Percentiles rank a stretch among this genome's conserved stretches.
phyloP scores from a whole-genome alignment of 2,329 filamentous ascomycete genomes.

The Aureobasidium sp. region DNA sequence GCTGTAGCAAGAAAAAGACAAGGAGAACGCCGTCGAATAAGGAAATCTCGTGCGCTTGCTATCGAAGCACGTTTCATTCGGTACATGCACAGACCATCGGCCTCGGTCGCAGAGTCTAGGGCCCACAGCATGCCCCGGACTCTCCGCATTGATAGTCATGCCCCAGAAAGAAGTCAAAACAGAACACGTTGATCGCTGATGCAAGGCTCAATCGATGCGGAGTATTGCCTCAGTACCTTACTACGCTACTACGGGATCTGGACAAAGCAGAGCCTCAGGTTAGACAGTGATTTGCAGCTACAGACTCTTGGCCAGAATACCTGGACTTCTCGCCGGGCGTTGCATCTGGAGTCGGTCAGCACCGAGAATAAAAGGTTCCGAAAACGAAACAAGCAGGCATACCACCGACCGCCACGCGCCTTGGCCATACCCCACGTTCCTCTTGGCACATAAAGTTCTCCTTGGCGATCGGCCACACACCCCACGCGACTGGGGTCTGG shows the following conservation, averaged over 20 bases:
- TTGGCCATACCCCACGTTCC: neutral
- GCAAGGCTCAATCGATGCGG: neutral
- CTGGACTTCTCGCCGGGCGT: constrained; percentile 6
- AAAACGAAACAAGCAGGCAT: neutral
- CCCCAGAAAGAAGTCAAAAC: neutral
- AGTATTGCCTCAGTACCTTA: neutral
- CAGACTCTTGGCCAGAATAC: neutral
- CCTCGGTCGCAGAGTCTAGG: neutral
- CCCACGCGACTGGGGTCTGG: neutral
- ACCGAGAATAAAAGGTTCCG: neutral
- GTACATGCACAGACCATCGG: neutral
- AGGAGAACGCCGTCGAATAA: neutral
- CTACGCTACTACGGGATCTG: neutral
- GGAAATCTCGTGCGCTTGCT: neutral
- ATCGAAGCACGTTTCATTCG: neutral
- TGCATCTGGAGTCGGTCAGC: neutral
- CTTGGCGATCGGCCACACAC: constrained; percentile 4
- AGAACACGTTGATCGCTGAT: neutral
- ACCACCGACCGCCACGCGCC: neutral
- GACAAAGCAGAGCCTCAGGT: neutral
- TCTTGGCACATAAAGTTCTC: neutral
- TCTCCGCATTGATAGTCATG: constrained; percentile 8
- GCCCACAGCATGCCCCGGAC: neutral
- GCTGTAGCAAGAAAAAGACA: neutral
- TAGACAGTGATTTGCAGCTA: neutral